phyloP scores from a whole-genome alignment of 805 yeast genomes.

The Blastobotrys muscicola region DNA sequence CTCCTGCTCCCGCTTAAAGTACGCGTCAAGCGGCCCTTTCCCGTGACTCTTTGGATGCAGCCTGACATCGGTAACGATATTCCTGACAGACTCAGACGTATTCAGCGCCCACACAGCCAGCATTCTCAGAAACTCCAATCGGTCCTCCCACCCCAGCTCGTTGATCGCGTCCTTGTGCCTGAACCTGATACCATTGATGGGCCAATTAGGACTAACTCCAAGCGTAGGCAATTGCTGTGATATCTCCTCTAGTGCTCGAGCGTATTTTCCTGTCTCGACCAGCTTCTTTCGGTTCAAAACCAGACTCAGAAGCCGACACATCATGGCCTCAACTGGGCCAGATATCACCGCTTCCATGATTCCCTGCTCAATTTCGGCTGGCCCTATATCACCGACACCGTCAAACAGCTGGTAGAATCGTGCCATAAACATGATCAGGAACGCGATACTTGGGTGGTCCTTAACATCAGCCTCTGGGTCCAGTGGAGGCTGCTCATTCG shows the following conservation, averaged over 20 bases:
- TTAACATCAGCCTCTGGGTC: slow-evolving; percentile 11
- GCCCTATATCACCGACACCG: slow-evolving; percentile 28
- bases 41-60: slow-evolving; percentile 11
- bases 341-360: slow-evolving; percentile 14
- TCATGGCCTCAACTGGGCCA: slow-evolving; percentile 23
- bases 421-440: slow-evolving; percentile 22
- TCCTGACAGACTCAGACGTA: slow-evolving; percentile 22
- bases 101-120: slow-evolving; percentile 27
- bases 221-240: slow-evolving; percentile 20
- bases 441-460: slow-evolving; percentile 22
- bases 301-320: slow-evolving; percentile 27
- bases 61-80: slow-evolving; percentile 11
- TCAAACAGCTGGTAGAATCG: slow-evolving; percentile 22
- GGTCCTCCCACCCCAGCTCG: slow-evolving; percentile 25
- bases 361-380: slow-evolving; percentile 35
- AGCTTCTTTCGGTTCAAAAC: slow-evolving; percentile 33
- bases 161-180: slow-evolving; percentile 19
- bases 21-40: slow-evolving; percentile 16
- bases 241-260: slow-evolving; percentile 32
- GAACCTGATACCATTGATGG: slow-evolving; percentile 8
- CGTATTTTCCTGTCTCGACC: slow-evolving; percentile 29
- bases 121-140: slow-evolving; percentile 26
- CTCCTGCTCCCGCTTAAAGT: slow-evolving; percentile 15
- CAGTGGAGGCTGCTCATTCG: slow-evolving; percentile 16
- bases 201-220: slow-evolving; percentile 24